Evolutionary conservation across 768 basidiomycete genomes (phyloP).

Genomic region (Lentinula raphanica): DNA sequence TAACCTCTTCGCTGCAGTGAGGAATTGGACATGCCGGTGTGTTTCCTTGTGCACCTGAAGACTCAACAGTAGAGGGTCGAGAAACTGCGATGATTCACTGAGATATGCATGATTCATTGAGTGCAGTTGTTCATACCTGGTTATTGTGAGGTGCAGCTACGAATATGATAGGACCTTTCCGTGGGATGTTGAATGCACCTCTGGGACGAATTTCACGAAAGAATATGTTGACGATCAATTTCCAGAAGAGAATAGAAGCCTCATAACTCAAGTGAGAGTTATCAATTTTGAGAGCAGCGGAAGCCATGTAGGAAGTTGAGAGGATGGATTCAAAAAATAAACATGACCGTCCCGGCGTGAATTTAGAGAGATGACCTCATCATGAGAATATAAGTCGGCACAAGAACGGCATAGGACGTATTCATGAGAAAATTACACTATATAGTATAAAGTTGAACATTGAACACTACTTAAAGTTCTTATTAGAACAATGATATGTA

Average conservation of each 20-base stretch:
- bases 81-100: slow-evolving; percentile 53
- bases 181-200: slow-evolving; percentile 92
- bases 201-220: slow-evolving; percentile 93
- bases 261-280: slow-evolving; percentile 49
- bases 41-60: slow-evolving; percentile 85
- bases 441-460: too few relatives aligned
- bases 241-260: slow-evolving; percentile 78
- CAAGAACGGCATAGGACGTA: too few relatives aligned
- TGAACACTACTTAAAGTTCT: neutral
- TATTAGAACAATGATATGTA: neutral
- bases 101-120: slow-evolving; percentile 1
- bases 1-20: slow-evolving; percentile 75
- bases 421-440: too few relatives aligned
- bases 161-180: slow-evolving; percentile 86
- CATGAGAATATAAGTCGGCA: neutral
- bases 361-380: neutral
- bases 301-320: slow-evolving; percentile 14
- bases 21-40: slow-evolving; percentile 73
- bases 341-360: neutral
- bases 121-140: slow-evolving; percentile 47
- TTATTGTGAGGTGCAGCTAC: slow-evolving; percentile 92
- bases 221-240: slow-evolving; percentile 84
- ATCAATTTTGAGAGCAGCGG: neutral
- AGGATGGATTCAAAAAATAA: neutral
- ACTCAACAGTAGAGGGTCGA: slow-evolving; percentile 82